phyloP scores from a whole-genome alignment of 495 filamentous ascomycete genomes.

The Penicillium steckii region DNA sequence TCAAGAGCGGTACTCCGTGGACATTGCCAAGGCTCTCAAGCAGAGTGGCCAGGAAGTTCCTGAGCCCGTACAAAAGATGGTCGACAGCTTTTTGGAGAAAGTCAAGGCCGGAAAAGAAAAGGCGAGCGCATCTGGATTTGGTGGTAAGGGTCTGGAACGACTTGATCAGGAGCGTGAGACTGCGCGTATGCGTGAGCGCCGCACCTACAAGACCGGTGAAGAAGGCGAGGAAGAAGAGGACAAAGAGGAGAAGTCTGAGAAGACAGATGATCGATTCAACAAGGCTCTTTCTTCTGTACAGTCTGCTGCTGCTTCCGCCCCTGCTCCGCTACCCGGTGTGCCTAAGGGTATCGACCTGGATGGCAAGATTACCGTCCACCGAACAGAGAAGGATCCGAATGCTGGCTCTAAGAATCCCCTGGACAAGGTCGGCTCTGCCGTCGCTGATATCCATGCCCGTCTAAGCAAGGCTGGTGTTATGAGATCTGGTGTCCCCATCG shows the following conservation, averaged over 20 bases:
- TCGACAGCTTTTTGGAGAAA: slow-evolving; percentile 74
- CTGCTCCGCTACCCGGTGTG: slow-evolving; percentile 46
- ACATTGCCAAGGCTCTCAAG: slow-evolving; percentile 90
- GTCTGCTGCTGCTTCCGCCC: slow-evolving; percentile 48
- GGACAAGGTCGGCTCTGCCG: slow-evolving; percentile 81
- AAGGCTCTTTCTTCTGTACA: slow-evolving; percentile 66
- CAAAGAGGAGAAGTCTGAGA: slow-evolving; percentile 61
- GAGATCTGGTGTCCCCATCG: slow-evolving; percentile 89
- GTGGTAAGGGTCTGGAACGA: slow-evolving; percentile 89
- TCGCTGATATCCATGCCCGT: slow-evolving; percentile 81
- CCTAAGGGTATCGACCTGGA: slow-evolving; percentile 67
- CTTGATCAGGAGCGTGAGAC: slow-evolving; percentile 89
- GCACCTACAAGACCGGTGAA: slow-evolving; percentile 85
- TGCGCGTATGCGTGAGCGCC: slow-evolving; percentile 78
- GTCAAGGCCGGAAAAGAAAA: slow-evolving; percentile 92
- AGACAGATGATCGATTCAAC: slow-evolving; percentile 58
- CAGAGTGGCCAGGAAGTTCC: slow-evolving; percentile 85
- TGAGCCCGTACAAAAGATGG: slow-evolving; percentile 63
- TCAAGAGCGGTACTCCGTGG: slow-evolving; percentile 84
- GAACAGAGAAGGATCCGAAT: slow-evolving; percentile 58
- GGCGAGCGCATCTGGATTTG: slow-evolving; percentile 77
- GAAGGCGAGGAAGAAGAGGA: slow-evolving; percentile 85
- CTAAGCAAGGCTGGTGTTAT: slow-evolving; percentile 83
- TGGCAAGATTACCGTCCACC: slow-evolving; percentile 78
- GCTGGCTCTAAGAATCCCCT: slow-evolving; percentile 64